A percentile compares a stretch with the other conserved stretches of the same genome.
Evolutionary conservation across 78 protist genomes (phyloP).

Genomic region (Protostelium mycophagum): DNA sequence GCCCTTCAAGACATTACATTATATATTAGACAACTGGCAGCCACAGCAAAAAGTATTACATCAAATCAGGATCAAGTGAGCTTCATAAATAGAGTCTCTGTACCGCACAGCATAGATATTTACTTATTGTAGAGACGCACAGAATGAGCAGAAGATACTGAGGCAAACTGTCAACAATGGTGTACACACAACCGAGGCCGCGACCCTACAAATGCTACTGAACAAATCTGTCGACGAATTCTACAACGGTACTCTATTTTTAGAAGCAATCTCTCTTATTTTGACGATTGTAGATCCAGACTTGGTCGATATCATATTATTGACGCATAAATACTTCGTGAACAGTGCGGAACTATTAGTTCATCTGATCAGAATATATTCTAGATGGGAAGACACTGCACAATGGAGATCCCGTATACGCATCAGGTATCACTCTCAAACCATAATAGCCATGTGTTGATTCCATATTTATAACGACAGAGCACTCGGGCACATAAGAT

Average conservation of each 20-base stretch:
- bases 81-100: neutral
- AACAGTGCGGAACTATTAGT: neutral
- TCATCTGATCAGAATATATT: neutral
- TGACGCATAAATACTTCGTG: neutral
- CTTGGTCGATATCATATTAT: neutral
- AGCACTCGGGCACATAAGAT: neutral
- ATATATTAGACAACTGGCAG: neutral
- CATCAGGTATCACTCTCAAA: too few relatives aligned
- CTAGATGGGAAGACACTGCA: neutral
- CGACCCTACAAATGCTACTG: neutral
- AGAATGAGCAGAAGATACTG: neutral
- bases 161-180: neutral
- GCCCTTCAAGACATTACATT: neutral
- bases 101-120: neutral
- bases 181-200: neutral
- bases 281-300: neutral
- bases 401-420: neutral
- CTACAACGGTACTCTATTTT: neutral
- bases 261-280: neutral
- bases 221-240: neutral
- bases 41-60: neutral
- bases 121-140: neutral
- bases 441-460: neutral
- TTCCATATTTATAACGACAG: neutral
- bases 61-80: neutral